Base-by-base conservation (phyloP, 208 protist genomes). In the Trypanosoma lewisi region DNA sequence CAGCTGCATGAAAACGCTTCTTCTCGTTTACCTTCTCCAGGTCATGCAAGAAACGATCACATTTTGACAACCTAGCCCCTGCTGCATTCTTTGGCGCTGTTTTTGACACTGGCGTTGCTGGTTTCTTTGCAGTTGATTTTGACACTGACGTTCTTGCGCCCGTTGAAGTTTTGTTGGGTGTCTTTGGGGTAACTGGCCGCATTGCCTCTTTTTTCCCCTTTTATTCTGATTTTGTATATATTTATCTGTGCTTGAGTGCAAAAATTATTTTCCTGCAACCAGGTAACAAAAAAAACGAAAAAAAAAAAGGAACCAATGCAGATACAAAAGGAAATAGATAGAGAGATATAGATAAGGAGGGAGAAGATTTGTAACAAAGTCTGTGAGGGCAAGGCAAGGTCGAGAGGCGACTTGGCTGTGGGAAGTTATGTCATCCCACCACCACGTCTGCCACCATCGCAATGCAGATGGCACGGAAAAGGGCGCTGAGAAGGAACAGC, bases 1-100 rank as follows among this genome's bases (percentile, higher is more conserved):
- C 55, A 55, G 48, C 33, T 33, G 39, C 11, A 16, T 53, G 34
- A 9, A 12, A 56, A 23, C 64, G 4, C 8, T 62, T 11, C 1
- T 16, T 23, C 0, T 17, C 3, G 21, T n/a, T 41, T 4, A 70
- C 34, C 1, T 0, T 0, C 27, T 70, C 64, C 44, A 70, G 16
- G 16, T 70, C 64, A 12, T 31, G 28, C 55, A 70, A 42, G 23
- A 70, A 58, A 16, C 2, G 12, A n/a, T 31, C n/a, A 5, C 41
- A 37, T 52, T 50, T 25, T 19, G 27, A 28, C 36, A 36, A 2
- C 17, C 19, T 42, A n/a, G n/a, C n/a, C 3, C 12, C 12, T 42
- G 47, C 28, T 1, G 28, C 58, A 25, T 30, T 41, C 16, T 63
- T 27, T 42, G 30, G 33, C 12, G 16, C 19, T 57, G 8, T 42